Evolutionary conservation across 306 rosid species (phyloP), one percentile per base, ranked within the genome.

Genomic region (Quercus mongolica): DNA sequence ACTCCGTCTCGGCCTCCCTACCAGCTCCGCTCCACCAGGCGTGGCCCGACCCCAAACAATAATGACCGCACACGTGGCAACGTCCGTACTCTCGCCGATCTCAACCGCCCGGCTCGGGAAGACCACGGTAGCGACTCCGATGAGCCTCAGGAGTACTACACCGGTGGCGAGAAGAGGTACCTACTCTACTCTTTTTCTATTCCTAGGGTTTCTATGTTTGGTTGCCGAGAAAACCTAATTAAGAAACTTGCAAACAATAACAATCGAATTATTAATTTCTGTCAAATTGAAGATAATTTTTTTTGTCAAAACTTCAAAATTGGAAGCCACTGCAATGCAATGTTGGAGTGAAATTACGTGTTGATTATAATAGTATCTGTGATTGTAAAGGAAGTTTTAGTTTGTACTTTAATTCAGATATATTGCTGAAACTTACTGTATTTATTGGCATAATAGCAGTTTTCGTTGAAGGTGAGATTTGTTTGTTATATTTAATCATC

Each of bases 91-190:
- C 83, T 91, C 3, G 78, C 95, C 44, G 92, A 91, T 88, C 89
- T 92, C 74, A 90, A 95, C 80, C 85, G 78, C n/a, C 74, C 87
- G 18, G 87, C 71, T 6, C 74, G 70, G 15, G 83, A 80, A 13
- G 89, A 76, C 6, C 87, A 90, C 0, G 94, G 80, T 25, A 83
- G 91, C 15, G 94, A 94, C 64, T 86, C 92, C 1, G 99, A 95
- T 78, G 96, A 91, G 55, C 88, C 91, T 3, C 91, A 83, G 56
- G 97, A 95, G 82, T 90, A 89, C 73, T 93, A 91, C 82, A 78
- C 98, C 20, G 98, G 99, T 33, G 99, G 99, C 13, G 88, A 95
- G 87, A 92, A 91, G 80, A 93, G 99, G 98, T 94, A 77, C 12
- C 4, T 12, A 1, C 54, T 56, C 23, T 35, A 52, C 18, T 70